phyloP scores from a whole-genome alignment of 2,329 filamentous ascomycete species.

The Fusarium bactridioides region DNA sequence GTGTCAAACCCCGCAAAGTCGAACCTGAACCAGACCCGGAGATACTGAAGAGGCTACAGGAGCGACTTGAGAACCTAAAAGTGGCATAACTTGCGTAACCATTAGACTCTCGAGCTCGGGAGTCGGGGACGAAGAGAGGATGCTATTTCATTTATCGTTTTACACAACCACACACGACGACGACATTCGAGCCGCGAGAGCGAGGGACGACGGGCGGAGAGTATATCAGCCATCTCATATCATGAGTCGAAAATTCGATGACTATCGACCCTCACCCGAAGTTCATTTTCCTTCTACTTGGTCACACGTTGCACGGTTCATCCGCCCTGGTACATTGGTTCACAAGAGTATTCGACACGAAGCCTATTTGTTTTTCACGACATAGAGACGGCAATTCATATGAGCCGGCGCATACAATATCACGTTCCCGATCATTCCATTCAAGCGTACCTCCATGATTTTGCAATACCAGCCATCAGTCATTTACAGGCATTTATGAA shows the following conservation, averaged over 20 bases:
- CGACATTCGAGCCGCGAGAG: constrained; percentile 23
- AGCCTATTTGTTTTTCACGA: constrained; percentile 22
- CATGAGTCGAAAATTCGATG: constrained; percentile 23
- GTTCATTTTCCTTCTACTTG: constrained; percentile 31
- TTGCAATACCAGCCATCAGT: constrained; percentile 34
- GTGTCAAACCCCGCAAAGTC: constrained; percentile 66
- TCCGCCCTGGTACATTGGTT: constrained; percentile 2
- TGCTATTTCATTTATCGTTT: constrained; percentile 33
- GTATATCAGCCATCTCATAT: neutral
- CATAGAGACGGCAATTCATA: constrained; percentile 19
- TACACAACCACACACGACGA: constrained; percentile 15
- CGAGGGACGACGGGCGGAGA: constrained; percentile 13
- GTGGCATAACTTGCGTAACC: constrained; percentile 40
- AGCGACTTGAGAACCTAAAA: constrained; percentile 58
- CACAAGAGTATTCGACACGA: constrained; percentile 19
- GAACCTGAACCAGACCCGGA: constrained; percentile 70
- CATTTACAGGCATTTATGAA: constrained; percentile 39
- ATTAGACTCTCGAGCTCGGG: neutral
- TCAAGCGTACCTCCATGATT: constrained; percentile 33
- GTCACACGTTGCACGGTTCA: constrained; percentile 26
- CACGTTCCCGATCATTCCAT: constrained; percentile 36
- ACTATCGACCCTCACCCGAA: constrained; percentile 10
- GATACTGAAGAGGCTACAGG: constrained; percentile 64
- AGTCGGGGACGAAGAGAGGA: constrained; percentile 31
- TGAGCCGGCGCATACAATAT: constrained; percentile 35